Base-by-base conservation (phyloP, 75 land plant genomes). In the Pinus albicaulis region DNA sequence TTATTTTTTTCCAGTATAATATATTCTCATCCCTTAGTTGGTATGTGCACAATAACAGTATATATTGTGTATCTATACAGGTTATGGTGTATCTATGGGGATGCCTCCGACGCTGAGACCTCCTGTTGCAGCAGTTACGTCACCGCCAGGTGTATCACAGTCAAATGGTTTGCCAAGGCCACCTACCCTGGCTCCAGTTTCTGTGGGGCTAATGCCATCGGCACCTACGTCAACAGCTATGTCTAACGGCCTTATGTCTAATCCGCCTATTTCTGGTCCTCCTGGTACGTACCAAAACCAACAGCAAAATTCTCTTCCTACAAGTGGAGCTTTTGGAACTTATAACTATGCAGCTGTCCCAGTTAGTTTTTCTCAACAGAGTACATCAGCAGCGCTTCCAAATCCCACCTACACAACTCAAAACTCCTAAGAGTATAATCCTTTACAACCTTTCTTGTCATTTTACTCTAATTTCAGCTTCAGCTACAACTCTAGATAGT, bases 151-250 rank as follows among this genome's bases (percentile, higher is more conserved):
- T 72, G 23, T 72, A 7, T 5, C 76, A 69, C 76, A 75, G 75
- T 36, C 76, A 75, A 68, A 23, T 52, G 55, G 74, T 23, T 72
- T 72, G 34, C 74, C 71, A 23, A 71, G 34, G 74, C 76, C 76
- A 38, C 76, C 76, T 36, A 25, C 76, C 16, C 28, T 75, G 74
- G 19, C 8, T 64, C 73, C 76, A 26, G 75, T 59, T 16, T 11
- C 74, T 5, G 7, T 73, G 12, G 71, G 44, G 38, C 31, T 24
- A 22, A 13, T 73, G 26, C 53, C 76, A 72, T 22, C 76, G 28
- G 14, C 73, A 2, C 12, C 76, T 71, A 71, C 74, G 5, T 38
- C 76, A 69, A 24, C 74, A 15, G 14, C 73, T 19, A 71, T 34
- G 34, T 22, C 74, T 8, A 75, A 75, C 66, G 76, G 76, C n/a